Evolutionary conservation across 805 yeast species (phyloP), one percentile per base, ranked within the genome.

Genomic region (Yarrowia sp.): DNA sequence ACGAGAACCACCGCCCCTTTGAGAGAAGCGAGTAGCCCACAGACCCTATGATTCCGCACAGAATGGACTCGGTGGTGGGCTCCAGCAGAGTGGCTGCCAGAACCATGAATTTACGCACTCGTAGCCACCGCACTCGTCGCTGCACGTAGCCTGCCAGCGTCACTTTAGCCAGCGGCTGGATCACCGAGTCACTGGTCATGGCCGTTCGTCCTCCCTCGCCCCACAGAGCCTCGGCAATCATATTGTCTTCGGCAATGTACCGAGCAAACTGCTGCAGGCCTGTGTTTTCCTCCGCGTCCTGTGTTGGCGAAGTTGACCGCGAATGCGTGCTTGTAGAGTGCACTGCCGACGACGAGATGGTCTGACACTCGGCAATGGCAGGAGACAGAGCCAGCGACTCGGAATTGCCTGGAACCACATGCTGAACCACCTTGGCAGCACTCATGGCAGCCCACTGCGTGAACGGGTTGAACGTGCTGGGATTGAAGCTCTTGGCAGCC

Each of bases 141-240:
- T 80, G 74, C 62, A 85, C 78, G 73, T 88, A 91, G 68, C 88
- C 90, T 46, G 71, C 68, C 12, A 85, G 70, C 3, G 70, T 51
- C n/a, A 79, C 70, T 8, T 68, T 71, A 0, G 77, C 78, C 22
- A 85, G 74, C 0, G 97, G 97, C 72, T 91, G 97, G 4, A 89
- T 76, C 1, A 86, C 96, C 52, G 85, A 82, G 72, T 91, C 96
- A 1, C 88, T 85, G 0, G 93, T 86, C 80, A 90, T 79, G 0
- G 88, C 92, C 0, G 96, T 89, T 1, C 89, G 88, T 24, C 89
- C 86, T 35, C 80, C 79, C 24, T 66, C 69, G 58, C 85, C 84
- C 96, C 96, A 91, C 17, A 91, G 72, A 0, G 91, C 89, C 56
- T 89, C 90, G 5, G 90, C 96, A 67, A 91, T 91, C 96, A 90